Percentiles rank a stretch among this genome's conserved stretches.
These are phyloP conservation scores for Drechslerella coelobrocha DNA, from an alignment of 2,329 filamentous ascomycete species.

Conservation along the genomic window DNA sequence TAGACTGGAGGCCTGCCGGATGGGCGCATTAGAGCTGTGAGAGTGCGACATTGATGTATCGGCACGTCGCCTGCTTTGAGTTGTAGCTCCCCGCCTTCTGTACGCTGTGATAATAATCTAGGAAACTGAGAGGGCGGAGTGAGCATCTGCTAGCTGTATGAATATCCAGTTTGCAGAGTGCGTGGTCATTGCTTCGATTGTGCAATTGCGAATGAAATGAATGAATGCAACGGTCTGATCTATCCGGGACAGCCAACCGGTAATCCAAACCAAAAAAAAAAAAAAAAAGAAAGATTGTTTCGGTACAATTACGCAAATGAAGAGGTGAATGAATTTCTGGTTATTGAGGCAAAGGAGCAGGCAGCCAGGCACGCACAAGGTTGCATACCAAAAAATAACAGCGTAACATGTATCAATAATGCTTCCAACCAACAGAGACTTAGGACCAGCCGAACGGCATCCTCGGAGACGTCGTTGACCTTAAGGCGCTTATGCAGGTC, in stretches of 20 bases:
- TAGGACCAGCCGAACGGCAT: not conserved
- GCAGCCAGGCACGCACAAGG: no score
- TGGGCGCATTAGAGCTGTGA: not conserved
- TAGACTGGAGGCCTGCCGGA: not conserved
- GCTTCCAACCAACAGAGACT: no score
- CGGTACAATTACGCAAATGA: no score
- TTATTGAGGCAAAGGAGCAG: no score
- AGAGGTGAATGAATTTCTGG: no score
- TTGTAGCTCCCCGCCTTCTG: not conserved
- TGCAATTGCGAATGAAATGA: not conserved
- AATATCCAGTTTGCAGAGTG: no score
- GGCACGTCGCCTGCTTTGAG: conserved; percentile 24
- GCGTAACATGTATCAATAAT: no score
- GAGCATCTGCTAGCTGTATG: not conserved
- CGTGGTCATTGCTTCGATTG: no score
- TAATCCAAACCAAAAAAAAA: no score
- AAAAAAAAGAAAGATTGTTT: no score
- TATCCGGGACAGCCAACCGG: not conserved
- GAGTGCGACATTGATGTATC: conserved; percentile 11
- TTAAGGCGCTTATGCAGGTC: conserved; percentile 33
- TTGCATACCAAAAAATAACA: no score
- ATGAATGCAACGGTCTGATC: not conserved
- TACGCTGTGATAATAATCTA: conserved; percentile 4
- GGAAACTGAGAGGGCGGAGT: not conserved
- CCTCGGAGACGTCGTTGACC: not conserved